These are phyloP conservation scores for Citrus hindsii DNA, from an alignment of 345 rosid genomes.

Conservation along the genomic window DNA sequence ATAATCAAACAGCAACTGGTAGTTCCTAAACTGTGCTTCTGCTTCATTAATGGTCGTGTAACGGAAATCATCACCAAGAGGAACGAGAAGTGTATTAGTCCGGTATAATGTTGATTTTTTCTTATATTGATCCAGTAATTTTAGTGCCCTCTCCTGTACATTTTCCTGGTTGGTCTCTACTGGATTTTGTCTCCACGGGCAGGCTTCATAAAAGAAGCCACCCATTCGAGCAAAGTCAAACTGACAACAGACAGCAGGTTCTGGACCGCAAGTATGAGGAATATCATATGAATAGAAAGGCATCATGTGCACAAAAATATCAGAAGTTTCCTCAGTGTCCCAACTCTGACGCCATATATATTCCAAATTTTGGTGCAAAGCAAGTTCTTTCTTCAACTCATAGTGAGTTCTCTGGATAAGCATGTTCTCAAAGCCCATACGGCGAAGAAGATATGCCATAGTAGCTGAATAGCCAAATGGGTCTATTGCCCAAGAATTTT, in stretches of 20 bases:
- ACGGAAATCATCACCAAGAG: constrained; percentile 99
- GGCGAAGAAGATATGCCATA: constrained; percentile 95
- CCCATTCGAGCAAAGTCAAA: constrained; percentile 85
- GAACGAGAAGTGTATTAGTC: constrained; percentile 87
- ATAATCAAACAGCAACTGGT: constrained; percentile 83
- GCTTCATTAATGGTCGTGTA: constrained; percentile 78
- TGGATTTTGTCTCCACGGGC: constrained; percentile 86
- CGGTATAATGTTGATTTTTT: constrained; percentile 85
- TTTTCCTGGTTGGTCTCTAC: constrained; percentile 73
- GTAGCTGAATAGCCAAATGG: constrained; percentile 98
- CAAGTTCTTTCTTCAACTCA: constrained; percentile 97
- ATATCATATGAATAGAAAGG: constrained; percentile 96
- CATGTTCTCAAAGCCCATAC: constrained; percentile 99
- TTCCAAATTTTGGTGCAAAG: constrained; percentile 82
- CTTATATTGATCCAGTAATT: constrained; percentile 87
- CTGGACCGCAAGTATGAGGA: constrained; percentile 99
- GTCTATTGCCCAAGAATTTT: constrained; percentile 97
- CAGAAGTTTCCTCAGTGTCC: constrained; percentile 91
- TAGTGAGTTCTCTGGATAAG: constrained; percentile 98
- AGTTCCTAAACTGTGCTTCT: constrained; percentile 91
- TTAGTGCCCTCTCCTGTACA: constrained; percentile 84
- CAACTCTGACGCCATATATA: constrained; percentile 96
- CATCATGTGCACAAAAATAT: constrained; percentile 98
- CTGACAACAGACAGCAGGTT: constrained; percentile 98
- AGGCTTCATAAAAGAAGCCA: constrained; percentile 59